Base-by-base conservation (phyloP, 2,329 filamentous ascomycete genomes). In the Diaporthe helianthi region DNA sequence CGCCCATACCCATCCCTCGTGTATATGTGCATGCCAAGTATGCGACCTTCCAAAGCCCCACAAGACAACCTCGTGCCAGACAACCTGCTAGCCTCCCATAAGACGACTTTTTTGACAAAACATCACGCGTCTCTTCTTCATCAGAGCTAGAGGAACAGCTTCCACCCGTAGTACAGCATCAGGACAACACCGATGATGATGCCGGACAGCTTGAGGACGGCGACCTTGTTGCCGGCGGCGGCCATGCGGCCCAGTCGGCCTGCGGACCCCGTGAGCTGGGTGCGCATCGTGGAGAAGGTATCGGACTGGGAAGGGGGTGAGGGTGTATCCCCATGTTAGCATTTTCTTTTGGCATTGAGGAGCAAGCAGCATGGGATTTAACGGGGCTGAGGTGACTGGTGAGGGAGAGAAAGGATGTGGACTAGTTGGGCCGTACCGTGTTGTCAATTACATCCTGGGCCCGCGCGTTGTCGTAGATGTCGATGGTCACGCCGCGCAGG, bases 401-500 rank as follows among this genome's bases (percentile, higher is more conserved):
- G 8, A 13, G 44, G 47, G 68, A 31, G 22, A 41, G 31, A 53
- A 17, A 9, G 46, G 68, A 29, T 22, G 46, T 29, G 54, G 13
- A 4, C 33, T 19, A 26, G 9, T 19, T 10, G 12, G 12, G 12
- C 2, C 89, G 69, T 86, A 97, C 93, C 47, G 93, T 95, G 76
- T 89, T 90, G 81, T 99, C 93, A 74, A 99, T 92, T 72, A 97
- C 88, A 73, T 92, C 89, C 76, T 98, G 95, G 75, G 93, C 89
- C 69, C 93, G 89, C 61, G 96, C 96, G 79, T 96, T 94, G 82
- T 98, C 94, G 86, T 98, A 98, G 77, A 99, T 99, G 83, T 99
- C 94, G 73, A 98, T 89, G 51, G 96, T 99, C 63, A 99, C 93
- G 80, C 92, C 93, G 77, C 95, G 93, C 72, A 99, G 88, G 65